Conservation (phyloP, 495 filamentous ascomycete genomes). For the Neurospora hispaniola region DNA sequence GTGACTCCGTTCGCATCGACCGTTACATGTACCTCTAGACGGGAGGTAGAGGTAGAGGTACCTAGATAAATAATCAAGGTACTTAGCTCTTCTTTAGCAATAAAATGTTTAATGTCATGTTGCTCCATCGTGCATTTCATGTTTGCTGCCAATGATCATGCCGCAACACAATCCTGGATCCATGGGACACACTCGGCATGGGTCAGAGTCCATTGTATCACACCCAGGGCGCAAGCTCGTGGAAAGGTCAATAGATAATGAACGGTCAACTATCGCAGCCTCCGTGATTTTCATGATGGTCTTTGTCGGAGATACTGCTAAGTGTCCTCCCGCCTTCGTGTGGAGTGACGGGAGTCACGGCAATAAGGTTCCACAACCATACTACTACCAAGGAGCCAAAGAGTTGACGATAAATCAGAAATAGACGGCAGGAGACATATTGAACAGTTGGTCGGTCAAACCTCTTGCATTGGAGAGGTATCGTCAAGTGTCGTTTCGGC, state of each 20-base stretch:
- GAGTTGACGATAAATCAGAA: neutral
- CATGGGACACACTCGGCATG: neutral
- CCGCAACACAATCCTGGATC: neutral
- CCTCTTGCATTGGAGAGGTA: neutral
- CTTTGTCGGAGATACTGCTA: neutral
- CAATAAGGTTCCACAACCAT: no score
- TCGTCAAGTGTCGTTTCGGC: neutral
- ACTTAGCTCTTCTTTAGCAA: neutral
- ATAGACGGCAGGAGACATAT: neutral
- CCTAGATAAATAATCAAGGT: neutral
- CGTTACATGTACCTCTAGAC: neutral
- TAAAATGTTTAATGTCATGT: neutral
- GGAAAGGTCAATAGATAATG: no score
- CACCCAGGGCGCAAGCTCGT: fast-evolving
- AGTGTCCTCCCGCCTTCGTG: neutral
- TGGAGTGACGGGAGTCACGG: neutral
- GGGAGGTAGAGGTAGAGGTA: no score
- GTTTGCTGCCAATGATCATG: neutral
- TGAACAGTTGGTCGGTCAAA: fast-evolving
- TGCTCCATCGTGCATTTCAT: neutral
- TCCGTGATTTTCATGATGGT: neutral
- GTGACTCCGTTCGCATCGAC: neutral
- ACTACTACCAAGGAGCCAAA: neutral
- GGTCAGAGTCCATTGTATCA: fast-evolving
- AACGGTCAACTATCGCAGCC: fast-evolving